Evolutionary conservation across 2,329 filamentous ascomycete species (phyloP).

Genomic region (Phaeoacremonium minimum): DNA sequence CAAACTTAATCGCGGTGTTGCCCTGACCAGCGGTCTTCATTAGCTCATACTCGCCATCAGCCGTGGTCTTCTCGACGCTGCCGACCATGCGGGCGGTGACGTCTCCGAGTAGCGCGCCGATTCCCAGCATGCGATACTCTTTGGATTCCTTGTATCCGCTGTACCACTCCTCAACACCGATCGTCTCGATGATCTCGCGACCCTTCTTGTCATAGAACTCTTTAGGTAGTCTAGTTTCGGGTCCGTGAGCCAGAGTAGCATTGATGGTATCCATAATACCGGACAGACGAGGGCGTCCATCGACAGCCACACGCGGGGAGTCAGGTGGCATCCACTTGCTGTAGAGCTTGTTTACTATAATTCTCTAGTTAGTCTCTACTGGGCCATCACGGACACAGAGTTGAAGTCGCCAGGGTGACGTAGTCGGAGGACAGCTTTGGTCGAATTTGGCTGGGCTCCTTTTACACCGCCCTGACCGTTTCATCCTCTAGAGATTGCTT

Average conservation of each 20-base stretch:
- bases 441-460: too few species aligned
- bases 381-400: too few species aligned
- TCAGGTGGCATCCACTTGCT: conserved; percentile 81
- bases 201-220: conserved; percentile 83
- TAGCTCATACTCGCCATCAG: conserved; percentile 49
- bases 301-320: conserved; percentile 68
- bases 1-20: conserved; percentile 60
- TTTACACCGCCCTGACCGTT: too few species aligned
- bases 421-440: too few species aligned
- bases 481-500: too few species aligned
- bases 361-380: too few species aligned
- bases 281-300: conserved; percentile 76
- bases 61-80: conserved; percentile 53
- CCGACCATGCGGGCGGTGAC: conserved; percentile 72
- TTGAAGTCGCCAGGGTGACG: too few species aligned
- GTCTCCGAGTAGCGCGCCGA: conserved; percentile 81
- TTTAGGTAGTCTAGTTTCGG: conserved; percentile 70
- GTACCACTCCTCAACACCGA: conserved; percentile 91
- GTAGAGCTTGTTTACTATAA: conserved; percentile 71
- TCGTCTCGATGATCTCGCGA: conserved; percentile 64
- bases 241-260: conserved; percentile 78
- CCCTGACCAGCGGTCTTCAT: conserved; percentile 26
- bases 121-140: conserved; percentile 87
- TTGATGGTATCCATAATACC: conserved; percentile 96
- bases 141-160: conserved; percentile 75